phyloP scores from a whole-genome alignment of 345 rosid species.

The Excoecaria agallocha region DNA sequence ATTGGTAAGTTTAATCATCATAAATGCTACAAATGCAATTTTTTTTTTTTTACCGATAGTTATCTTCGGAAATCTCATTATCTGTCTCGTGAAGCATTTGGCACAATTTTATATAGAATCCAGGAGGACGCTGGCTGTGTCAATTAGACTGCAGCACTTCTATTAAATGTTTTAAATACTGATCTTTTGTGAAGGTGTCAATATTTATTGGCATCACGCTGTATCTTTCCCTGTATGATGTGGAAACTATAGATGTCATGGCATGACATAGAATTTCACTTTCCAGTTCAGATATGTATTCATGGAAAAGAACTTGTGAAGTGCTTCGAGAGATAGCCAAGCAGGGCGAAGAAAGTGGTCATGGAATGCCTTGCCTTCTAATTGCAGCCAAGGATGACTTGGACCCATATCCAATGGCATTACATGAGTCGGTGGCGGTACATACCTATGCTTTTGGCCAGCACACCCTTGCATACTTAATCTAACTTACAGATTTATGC shows the following conservation, averaged over 20 bases:
- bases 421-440: slow-evolving; percentile 62
- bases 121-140: not conserved
- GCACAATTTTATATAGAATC: not conserved
- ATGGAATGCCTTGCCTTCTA: slow-evolving; percentile 66
- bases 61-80: not conserved
- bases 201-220: not conserved
- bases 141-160: not conserved
- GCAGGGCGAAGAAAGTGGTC: slow-evolving; percentile 62
- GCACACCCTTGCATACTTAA: slow-evolving; percentile 12
- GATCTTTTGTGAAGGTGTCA: not conserved
- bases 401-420: slow-evolving; percentile 55
- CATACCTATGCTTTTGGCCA: not conserved
- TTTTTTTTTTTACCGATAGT: not conserved
- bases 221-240: not conserved
- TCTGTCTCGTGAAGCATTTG: not conserved
- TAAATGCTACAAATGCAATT: slow-evolving; percentile 1
- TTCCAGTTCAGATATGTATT: slow-evolving; percentile 66
- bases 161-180: not conserved
- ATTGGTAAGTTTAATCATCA: slow-evolving; percentile 44
- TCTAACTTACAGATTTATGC: not conserved
- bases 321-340: slow-evolving; percentile 63
- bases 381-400: slow-evolving; percentile 78
- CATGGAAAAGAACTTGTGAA: slow-evolving; percentile 74
- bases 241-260: slow-evolving; percentile 9
- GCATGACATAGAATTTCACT: slow-evolving; percentile 21